Evolutionary conservation across 768 basidiomycete genomes (phyloP), one percentile per base, ranked within the genome.

Genomic region (Leccinellum luteum): DNA sequence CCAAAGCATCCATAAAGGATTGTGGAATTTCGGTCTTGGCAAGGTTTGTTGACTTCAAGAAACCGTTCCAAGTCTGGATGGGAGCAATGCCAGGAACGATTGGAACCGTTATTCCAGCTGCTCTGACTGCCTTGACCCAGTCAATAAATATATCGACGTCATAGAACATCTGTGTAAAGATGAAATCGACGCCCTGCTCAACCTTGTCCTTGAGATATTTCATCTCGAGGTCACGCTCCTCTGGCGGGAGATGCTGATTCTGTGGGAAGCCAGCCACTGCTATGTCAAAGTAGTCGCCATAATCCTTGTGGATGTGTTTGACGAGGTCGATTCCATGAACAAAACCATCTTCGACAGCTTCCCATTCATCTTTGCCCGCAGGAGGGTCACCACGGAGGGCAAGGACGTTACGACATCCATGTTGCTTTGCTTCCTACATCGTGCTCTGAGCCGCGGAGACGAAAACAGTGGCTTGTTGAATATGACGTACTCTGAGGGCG

Each of bases 131-230:
- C 59, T 85, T 85, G 41, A 91, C 94, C 97, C 97, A 99, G 51
- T 80, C 79, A 66, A 97, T 85, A 76, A 99, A 98, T 64, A 98
- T 69, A 32, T 92, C 82, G 49, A 89, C 86, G 65, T 97, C 95
- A 75, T 95, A 97, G 77, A 98, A 98, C 92, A 98, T 94, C 73
- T 98, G 95, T 0, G 95, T 97, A 78, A 98, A 97, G 74, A 98
- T 97, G 76, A 96, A 92, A 69, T 85, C 81, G 59, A 87, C 90
- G 38, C 95, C 94, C 10, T 86, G 90, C 61, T 96, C 94, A 57
- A 95, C 76, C 74, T 98, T 98, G 62, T 90, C 86, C 75, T 96
- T 96, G 61, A 97, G 79, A 72, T 82, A 95, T 57, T 80, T 74
- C 75, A 97, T 86, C 73, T 98, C 95, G 53, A 82, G 82, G 28